Evolutionary conservation across 208 protist species (phyloP).

Genomic region (Trypanosoma melophagium): DNA sequence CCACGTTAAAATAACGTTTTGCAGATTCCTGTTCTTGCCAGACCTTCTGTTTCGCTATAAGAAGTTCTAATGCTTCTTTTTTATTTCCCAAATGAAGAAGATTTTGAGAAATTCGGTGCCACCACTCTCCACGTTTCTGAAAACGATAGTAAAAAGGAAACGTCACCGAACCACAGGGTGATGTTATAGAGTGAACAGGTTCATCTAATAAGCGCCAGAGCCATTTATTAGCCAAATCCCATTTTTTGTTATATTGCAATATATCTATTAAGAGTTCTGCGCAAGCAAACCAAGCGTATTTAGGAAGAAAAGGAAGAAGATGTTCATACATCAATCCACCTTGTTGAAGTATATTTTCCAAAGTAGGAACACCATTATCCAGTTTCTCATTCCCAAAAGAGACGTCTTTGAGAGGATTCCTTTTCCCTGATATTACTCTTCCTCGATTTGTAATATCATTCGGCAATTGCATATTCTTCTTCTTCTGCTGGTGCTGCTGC

Average conservation of each 20-base stretch:
- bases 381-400: too few relatives aligned
- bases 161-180: constrained; percentile 20
- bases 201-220: constrained; percentile 53
- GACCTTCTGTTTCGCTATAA: constrained; percentile 42
- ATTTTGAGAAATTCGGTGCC: constrained; percentile 61
- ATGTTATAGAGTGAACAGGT: constrained; percentile 44
- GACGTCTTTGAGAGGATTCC: too few relatives aligned
- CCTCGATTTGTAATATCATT: too few relatives aligned
- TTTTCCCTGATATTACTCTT: too few relatives aligned
- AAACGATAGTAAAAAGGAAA: constrained; percentile 58
- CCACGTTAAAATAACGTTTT: background rate
- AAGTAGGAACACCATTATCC: background rate
- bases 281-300: constrained; percentile 72
- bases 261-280: constrained; percentile 60
- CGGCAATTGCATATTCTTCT: background rate
- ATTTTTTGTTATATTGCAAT: constrained; percentile 51
- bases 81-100: constrained; percentile 45
- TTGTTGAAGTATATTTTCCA: constrained; percentile 36
- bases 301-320: constrained; percentile 63
- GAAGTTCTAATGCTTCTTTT: constrained; percentile 42
- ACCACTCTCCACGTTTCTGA: constrained; percentile 69
- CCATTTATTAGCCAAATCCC: constrained; percentile 64
- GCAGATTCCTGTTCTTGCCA: constrained; percentile 28
- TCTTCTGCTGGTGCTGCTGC: background rate
- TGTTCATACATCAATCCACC: constrained; percentile 57